A percentile compares a stretch with the other conserved stretches of the same genome.
phyloP scores from a whole-genome alignment of 2,329 filamentous ascomycete genomes.

The Raffaelea deltoideospora region DNA sequence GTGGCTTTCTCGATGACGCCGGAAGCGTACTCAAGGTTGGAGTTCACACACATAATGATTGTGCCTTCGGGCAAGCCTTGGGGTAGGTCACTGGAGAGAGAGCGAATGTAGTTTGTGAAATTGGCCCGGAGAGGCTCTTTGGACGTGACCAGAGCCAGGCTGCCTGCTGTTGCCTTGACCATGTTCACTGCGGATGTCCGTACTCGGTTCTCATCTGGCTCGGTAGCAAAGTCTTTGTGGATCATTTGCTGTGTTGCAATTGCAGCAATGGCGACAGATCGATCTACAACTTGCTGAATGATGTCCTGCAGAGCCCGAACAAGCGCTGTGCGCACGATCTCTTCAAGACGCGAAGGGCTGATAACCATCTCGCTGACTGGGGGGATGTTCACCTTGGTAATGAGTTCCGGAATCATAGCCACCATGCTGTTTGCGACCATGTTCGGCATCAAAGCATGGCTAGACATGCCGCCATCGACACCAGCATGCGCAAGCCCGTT shows the following conservation, averaged over 20 bases:
- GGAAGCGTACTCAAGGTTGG: slow-evolving; percentile 87
- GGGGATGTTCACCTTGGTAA: slow-evolving; percentile 64
- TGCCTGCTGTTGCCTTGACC: slow-evolving; percentile 88
- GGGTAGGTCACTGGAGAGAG: slow-evolving; percentile 50
- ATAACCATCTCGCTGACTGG: slow-evolving; percentile 68
- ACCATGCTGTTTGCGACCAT: slow-evolving; percentile 60
- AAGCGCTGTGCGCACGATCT: slow-evolving; percentile 74
- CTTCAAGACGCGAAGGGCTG: slow-evolving; percentile 48
- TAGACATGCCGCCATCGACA: slow-evolving; percentile 19
- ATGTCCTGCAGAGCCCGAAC: slow-evolving; percentile 89
- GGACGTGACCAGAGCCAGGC: slow-evolving; percentile 89
- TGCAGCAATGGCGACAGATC: slow-evolving; percentile 93
- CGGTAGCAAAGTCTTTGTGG: slow-evolving; percentile 89
- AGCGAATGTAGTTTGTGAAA: slow-evolving; percentile 90
- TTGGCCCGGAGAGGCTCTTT: slow-evolving; percentile 94
- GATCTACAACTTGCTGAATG: slow-evolving; percentile 91
- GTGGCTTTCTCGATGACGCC: slow-evolving; percentile 90
- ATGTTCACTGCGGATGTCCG: slow-evolving; percentile 80
- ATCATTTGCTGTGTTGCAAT: slow-evolving; percentile 95
- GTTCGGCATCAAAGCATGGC: slow-evolving; percentile 54
- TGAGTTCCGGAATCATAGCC: slow-evolving; percentile 70
- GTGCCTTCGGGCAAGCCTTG: slow-evolving; percentile 84
- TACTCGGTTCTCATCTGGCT: slow-evolving; percentile 76
- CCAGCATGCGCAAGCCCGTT: slow-evolving; percentile 56
- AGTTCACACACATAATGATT: slow-evolving; percentile 97